Evolutionary conservation across 768 basidiomycete species (phyloP).

Genomic region (Lepiota brunneoincarnata): DNA sequence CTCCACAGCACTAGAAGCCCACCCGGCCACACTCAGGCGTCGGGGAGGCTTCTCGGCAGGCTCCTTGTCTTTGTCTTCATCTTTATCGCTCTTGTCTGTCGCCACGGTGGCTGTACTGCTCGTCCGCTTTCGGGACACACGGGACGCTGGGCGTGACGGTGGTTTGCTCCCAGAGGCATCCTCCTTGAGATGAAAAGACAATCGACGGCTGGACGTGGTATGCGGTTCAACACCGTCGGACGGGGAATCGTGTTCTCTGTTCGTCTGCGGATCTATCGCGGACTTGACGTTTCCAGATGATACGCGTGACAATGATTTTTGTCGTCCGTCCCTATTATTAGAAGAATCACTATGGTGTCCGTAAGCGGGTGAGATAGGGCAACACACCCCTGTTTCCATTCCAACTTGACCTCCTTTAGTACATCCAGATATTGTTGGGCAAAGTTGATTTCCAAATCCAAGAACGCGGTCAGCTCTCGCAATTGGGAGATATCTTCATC

Average conservation of each 20-base stretch:
- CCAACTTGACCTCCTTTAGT: slow-evolving; percentile 61
- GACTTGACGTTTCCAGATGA: neutral
- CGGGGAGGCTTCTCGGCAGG: slow-evolving; percentile 29
- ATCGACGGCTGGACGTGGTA: slow-evolving; percentile 23
- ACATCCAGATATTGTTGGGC: slow-evolving; percentile 73
- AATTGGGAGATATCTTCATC: slow-evolving; percentile 74
- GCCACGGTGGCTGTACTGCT: slow-evolving; percentile 46
- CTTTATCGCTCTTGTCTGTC: slow-evolving; percentile 16
- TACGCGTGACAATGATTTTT: neutral
- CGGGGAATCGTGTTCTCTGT: slow-evolving; percentile 27
- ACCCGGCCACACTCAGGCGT: slow-evolving; percentile 53
- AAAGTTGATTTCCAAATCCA: slow-evolving; percentile 75
- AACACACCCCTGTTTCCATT: slow-evolving; percentile 67
- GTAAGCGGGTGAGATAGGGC: neutral
- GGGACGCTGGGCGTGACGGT: slow-evolving; percentile 53
- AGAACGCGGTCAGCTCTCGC: slow-evolving; percentile 64
- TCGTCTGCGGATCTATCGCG: slow-evolving; percentile 15
- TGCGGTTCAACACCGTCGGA: slow-evolving; percentile 28
- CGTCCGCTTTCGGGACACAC: slow-evolving; percentile 63
- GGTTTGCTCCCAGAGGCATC: slow-evolving; percentile 41
- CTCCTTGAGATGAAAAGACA: slow-evolving; percentile 29
- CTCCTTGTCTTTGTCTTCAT: slow-evolving; percentile 33
- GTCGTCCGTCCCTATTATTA: neutral
- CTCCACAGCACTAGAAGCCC: slow-evolving; percentile 67
- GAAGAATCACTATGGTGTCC: neutral